A percentile compares a stretch with the other conserved stretches of the same genome.
Conservation (phyloP, 345 rosid genomes). For the Cochlearia excelsa region DNA sequence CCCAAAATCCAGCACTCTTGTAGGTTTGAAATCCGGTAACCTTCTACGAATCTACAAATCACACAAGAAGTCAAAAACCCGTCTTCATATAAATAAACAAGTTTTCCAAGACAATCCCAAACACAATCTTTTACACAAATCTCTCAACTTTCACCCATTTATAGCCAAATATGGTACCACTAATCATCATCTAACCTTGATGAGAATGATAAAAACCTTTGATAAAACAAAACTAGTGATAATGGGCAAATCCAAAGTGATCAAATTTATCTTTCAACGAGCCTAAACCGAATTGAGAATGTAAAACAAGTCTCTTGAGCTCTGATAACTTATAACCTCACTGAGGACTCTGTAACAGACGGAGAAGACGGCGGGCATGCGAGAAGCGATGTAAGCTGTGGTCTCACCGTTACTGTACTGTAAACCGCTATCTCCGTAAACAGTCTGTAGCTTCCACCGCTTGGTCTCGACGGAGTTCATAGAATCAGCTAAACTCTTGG, state of each 20-base stretch:
- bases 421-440: conserved; percentile 83
- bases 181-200: too few species aligned
- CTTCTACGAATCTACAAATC: conserved; percentile 60
- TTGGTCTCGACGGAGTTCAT: conserved; percentile 73
- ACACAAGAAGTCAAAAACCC: neutral
- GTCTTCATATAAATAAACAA: neutral
- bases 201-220: too few species aligned
- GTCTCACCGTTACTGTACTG: conserved; percentile 76
- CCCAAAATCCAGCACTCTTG: conserved; percentile 80
- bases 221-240: neutral
- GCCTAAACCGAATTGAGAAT: neutral
- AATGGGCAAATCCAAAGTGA: neutral
- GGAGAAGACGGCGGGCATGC: conserved; percentile 95
- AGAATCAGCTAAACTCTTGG: conserved; percentile 72
- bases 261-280: neutral
- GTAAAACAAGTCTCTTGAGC: neutral
- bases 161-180: too few species aligned
- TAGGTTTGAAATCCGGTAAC: conserved; percentile 66
- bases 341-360: conserved; percentile 72
- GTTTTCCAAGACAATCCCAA: neutral
- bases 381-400: conserved; percentile 83
- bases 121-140: neutral
- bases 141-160: neutral
- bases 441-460: conserved; percentile 84
- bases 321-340: conserved; percentile 45